Evolutionary conservation across 345 rosid genomes (phyloP), one percentile per base, ranked within the genome.

Genomic region (Boechera retrofracta): DNA sequence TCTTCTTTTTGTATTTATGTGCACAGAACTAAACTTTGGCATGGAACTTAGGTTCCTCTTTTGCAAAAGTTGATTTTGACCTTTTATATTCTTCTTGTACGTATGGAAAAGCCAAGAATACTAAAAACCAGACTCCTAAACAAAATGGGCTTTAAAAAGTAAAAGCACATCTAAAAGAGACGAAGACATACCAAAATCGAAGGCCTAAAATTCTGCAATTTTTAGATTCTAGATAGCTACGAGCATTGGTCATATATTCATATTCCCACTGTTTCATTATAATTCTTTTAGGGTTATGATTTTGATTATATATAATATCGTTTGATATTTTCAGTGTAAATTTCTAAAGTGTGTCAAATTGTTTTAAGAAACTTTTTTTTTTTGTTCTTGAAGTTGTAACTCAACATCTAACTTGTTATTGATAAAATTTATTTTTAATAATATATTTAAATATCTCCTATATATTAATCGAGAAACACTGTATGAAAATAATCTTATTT

Each of bases 11-110:
- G 72, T 77, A 49, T 49, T 71, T 72, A 48, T 65, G 31, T 77
- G 67, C 61, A 16, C 18, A 71, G 10, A 72, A 66, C 38, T 38
- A 26, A 77, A 63, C 47, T 68, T 51, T 61, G 10, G 54, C 35
- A 39, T n/a, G 41, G 39, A 45, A 31, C 42, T 70, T 28, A 55
- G 72, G 48, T 72, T 57, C 59, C 33, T 29, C 2, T 24, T 49
- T 72, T 31, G 69, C 56, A 59, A 78, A 77, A 72, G 77, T 65
- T 78, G 77, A 78, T 72, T 15, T 66, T 72, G 81, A 72, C 77
- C 53, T 57, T 38, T 31, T 49, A 52, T 54, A 78, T 78, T 72
- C 69, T 31, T 78, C 56, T 65, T 72, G 73, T 65, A 72, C 48
- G 31, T 36, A 47, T 41, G n/a, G 4, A 64, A 71, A 77, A 47